Conservation (phyloP, 2,329 filamentous ascomycete species). For the Plenodomus tracheiphilus region DNA sequence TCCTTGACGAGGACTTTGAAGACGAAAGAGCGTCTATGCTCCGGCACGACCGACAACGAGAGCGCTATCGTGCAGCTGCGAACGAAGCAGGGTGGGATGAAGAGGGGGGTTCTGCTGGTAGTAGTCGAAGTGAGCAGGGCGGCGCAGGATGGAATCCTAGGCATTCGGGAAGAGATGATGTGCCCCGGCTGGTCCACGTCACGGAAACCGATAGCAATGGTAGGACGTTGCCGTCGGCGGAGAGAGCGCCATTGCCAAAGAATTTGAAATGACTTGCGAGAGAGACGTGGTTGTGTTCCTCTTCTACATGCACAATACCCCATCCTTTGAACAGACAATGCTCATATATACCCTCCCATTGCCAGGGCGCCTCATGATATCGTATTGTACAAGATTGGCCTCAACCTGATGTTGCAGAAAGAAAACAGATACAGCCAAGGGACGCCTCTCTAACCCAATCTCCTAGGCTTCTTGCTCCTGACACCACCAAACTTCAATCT, state of each 20-base stretch:
- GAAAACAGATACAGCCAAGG: neutral
- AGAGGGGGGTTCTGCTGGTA: constrained; percentile 33
- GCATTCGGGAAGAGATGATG: constrained; percentile 34
- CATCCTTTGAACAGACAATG: neutral
- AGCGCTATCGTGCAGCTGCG: constrained; percentile 27
- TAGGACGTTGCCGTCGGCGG: constrained; percentile 48
- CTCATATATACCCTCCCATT: constrained; percentile 6
- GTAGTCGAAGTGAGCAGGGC: constrained; percentile 39
- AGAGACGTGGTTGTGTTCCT: neutral
- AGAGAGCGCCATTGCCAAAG: constrained; percentile 50
- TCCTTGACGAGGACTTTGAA: constrained; percentile 60
- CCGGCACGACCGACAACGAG: constrained; percentile 42
- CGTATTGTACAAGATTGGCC: constrained; percentile 21
- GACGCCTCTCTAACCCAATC: constrained; percentile 62
- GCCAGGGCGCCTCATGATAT: constrained; percentile 22
- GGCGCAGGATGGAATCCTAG: constrained; percentile 38
- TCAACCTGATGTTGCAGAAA: neutral
- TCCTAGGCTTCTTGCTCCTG: constrained; percentile 80
- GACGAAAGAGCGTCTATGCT: constrained; percentile 66
- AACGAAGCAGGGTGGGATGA: constrained; percentile 36
- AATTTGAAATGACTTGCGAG: constrained; percentile 37
- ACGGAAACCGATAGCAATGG: constrained; percentile 49
- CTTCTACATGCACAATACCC: neutral
- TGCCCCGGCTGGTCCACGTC: constrained; percentile 39
- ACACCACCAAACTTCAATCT: constrained; percentile 95